Conservation (phyloP, 2,329 filamentous ascomycete species). For the Botrytis medusae region DNA sequence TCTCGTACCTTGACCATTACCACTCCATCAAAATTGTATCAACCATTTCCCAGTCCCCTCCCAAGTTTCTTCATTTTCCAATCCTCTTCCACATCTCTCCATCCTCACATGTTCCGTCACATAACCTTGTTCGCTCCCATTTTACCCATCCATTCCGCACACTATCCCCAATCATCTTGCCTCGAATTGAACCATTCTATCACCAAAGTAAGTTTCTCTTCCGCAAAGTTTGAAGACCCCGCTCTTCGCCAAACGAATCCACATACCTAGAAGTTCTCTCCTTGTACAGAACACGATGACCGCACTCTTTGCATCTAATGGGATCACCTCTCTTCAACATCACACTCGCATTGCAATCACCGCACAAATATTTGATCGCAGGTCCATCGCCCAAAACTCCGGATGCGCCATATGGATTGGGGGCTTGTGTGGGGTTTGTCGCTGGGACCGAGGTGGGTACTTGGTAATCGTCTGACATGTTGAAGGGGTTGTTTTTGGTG, state of each 20-base stretch:
- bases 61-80: conserved; percentile 1
- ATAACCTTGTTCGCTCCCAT: no score
- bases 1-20: conserved; percentile 16
- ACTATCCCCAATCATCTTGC: conserved; percentile 61
- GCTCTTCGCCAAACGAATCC: conserved; percentile 35
- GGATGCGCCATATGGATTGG: conserved; percentile 39
- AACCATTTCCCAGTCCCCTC: neutral
- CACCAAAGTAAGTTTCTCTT: conserved; percentile 25
- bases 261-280: conserved; percentile 89
- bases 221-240: neutral
- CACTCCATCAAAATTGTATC: conserved; percentile 12
- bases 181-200: conserved; percentile 97
- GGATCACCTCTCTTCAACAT: conserved; percentile 74
- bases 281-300: conserved; percentile 95
- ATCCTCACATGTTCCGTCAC: neutral
- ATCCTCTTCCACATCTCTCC: conserved; percentile 9
- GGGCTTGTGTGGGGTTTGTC: conserved; percentile 28
- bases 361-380: conserved; percentile 71
- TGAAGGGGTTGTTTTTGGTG: neutral
- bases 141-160: neutral
- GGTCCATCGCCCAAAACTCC: conserved; percentile 46
- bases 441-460: conserved; percentile 13
- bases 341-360: conserved; percentile 80
- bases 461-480: conserved; percentile 21
- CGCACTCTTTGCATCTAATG: conserved; percentile 88